These are phyloP conservation scores for Beauveria pseudobassiana DNA, from an alignment of 2,329 filamentous ascomycete species.

Conservation along the genomic window DNA sequence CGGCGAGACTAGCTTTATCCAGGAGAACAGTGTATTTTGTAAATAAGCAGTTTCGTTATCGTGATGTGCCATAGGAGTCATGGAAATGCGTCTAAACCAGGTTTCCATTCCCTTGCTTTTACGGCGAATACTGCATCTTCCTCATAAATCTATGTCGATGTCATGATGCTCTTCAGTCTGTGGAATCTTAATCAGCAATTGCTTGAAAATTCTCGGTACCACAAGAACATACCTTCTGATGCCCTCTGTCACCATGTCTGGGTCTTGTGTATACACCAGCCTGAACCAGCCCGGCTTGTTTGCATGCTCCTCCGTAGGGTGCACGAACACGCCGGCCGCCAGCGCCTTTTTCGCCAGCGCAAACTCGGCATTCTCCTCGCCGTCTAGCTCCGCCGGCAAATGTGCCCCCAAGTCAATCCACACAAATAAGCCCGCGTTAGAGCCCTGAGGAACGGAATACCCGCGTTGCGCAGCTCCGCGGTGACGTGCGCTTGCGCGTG, in stretches of 20 bases:
- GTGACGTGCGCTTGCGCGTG: slow-evolving; percentile 33
- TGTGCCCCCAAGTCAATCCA: slow-evolving; percentile 43
- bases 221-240: slow-evolving; percentile 23
- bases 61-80: no score
- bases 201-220: no score
- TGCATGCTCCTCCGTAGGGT: slow-evolving; percentile 38
- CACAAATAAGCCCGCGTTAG: slow-evolving; percentile 52
- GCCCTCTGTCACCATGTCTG: slow-evolving; percentile 27
- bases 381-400: slow-evolving; percentile 23
- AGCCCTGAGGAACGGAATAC: slow-evolving; percentile 36
- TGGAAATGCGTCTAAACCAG: neutral
- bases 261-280: slow-evolving; percentile 41
- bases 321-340: slow-evolving; percentile 42
- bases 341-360: slow-evolving; percentile 35
- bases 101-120: no score
- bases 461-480: slow-evolving; percentile 28
- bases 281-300: slow-evolving; percentile 45
- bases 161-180: neutral
- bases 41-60: neutral
- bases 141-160: neutral
- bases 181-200: neutral
- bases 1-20: neutral
- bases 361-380: slow-evolving; percentile 32
- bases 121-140: neutral
- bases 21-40: neutral